A percentile compares a stretch with the other conserved stretches of the same genome.
Evolutionary conservation across 2,329 filamentous ascomycete genomes (phyloP).

Genomic region (Ophiostoma montium): DNA sequence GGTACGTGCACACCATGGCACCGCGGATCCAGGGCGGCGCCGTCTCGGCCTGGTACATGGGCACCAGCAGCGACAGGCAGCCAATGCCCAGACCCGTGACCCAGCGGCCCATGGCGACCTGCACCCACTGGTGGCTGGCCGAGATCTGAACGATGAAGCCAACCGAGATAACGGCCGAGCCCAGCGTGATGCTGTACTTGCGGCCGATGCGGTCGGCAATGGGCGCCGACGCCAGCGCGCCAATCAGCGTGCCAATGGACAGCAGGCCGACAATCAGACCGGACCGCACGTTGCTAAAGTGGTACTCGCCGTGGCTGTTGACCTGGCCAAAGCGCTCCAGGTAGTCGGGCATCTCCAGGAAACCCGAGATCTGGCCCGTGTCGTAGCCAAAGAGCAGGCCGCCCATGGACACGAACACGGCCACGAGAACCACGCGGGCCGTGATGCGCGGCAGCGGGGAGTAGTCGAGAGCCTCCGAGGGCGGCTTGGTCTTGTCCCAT

Average conservation of each 20-base stretch:
- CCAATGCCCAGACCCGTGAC: conserved; percentile 55
- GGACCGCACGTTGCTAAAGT: conserved; percentile 28
- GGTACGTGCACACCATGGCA: conserved; percentile 53
- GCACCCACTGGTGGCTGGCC: conserved; percentile 43
- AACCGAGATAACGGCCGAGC: conserved; percentile 43
- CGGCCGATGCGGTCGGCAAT: conserved; percentile 45
- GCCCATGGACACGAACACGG: conserved; percentile 12
- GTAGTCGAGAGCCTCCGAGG: conserved; percentile 9
- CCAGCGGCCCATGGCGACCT: conserved; percentile 45
- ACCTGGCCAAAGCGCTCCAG: conserved; percentile 38
- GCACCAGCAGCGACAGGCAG: conserved; percentile 49
- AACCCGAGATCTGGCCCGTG: conserved; percentile 43
- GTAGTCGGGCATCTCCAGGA: conserved; percentile 39
- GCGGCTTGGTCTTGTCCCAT: conserved; percentile 5
- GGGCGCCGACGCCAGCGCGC: conserved; percentile 37
- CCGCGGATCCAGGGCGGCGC: conserved; percentile 49
- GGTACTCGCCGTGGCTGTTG: conserved; percentile 24
- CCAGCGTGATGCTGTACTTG: conserved; percentile 37
- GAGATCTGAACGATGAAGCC: conserved; percentile 55
- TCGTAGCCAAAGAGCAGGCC: conserved; percentile 34
- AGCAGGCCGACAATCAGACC: conserved; percentile 42
- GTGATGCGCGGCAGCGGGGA: conserved; percentile 10
- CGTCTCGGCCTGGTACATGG: conserved; percentile 42
- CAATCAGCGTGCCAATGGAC: conserved; percentile 40
- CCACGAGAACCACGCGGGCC: conserved; percentile 6